Conservation (phyloP, 23 red algal genomes). For the Porphyridium purpureum region DNA sequence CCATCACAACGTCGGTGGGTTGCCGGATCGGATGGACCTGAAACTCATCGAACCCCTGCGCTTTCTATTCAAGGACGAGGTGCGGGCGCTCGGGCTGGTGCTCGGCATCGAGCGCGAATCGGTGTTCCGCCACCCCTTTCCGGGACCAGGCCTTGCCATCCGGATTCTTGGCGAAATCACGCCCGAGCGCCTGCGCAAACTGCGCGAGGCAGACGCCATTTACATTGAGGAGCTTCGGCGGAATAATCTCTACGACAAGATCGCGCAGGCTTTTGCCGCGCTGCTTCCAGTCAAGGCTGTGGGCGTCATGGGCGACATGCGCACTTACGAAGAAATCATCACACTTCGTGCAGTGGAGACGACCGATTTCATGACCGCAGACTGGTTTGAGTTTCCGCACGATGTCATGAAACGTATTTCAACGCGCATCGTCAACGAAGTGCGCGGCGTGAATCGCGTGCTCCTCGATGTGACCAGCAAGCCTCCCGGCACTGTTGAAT, state of each 20-base stretch:
- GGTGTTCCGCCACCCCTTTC: conserved; percentile 87
- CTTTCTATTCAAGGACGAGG: conserved; percentile 96
- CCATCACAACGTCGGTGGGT: conserved; percentile 93
- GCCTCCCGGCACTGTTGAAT: conserved; percentile 90
- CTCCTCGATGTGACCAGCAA: conserved; percentile 86
- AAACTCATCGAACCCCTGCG: conserved; percentile 87
- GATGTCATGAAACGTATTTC: conserved; percentile 37
- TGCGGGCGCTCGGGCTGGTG: conserved; percentile 45
- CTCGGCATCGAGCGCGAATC: conserved; percentile 65
- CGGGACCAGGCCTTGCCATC: conserved; percentile 92
- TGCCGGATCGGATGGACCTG: conserved; percentile 78
- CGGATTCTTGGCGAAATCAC: conserved; percentile 81
- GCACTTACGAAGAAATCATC: conserved; percentile 95
- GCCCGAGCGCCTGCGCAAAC: conserved; percentile 22
- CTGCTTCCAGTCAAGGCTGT: conserved; percentile 89
- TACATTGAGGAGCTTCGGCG: conserved; percentile 65
- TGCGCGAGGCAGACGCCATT: conserved; percentile 77
- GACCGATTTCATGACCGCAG: conserved; percentile 92
- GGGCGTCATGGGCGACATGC: conserved; percentile 95
- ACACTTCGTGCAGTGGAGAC: conserved; percentile 83
- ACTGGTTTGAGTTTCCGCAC: conserved; percentile 66
- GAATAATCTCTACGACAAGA: conserved; percentile 53
- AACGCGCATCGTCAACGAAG: conserved; percentile 87
- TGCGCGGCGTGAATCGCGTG: conserved; percentile 81
- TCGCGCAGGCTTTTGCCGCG: conserved; percentile 92